These are phyloP conservation scores for Gossypium davidsonii DNA, from an alignment of 441 rosid genomes.

Conservation along the genomic window DNA sequence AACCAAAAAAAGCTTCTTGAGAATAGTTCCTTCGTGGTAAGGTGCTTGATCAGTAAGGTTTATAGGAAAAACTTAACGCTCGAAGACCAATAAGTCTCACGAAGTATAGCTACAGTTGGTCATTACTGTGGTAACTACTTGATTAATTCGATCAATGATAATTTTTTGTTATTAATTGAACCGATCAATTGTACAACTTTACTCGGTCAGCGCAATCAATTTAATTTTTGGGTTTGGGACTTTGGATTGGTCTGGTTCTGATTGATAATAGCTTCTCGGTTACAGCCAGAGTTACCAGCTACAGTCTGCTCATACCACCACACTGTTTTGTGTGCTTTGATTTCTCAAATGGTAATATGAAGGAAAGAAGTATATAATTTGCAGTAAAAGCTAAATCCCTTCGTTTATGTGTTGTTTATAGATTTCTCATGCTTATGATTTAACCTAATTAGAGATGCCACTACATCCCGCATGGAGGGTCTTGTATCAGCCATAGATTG, in stretches of 20 bases:
- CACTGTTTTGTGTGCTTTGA: neutral
- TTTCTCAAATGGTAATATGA: neutral
- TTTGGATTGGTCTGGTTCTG: neutral
- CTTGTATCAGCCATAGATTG: conserved; percentile 22
- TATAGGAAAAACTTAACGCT: too few relatives aligned
- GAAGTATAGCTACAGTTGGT: too few relatives aligned
- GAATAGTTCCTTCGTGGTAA: too few relatives aligned
- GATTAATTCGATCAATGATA: too few relatives aligned
- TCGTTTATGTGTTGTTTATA: neutral
- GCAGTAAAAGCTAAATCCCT: neutral
- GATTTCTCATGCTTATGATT: conserved; percentile 15
- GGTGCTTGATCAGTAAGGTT: too few relatives aligned
- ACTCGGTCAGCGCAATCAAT: neutral
- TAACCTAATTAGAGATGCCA: conserved; percentile 25
- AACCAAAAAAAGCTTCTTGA: too few relatives aligned
- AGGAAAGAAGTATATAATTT: neutral
- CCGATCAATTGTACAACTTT: too few relatives aligned
- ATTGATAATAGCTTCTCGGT: neutral
- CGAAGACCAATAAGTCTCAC: too few relatives aligned
- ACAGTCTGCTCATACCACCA: neutral
- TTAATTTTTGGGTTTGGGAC: neutral
- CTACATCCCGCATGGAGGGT: conserved; percentile 37
- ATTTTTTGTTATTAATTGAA: too few relatives aligned
- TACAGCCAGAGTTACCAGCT: neutral
- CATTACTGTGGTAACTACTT: too few relatives aligned